A percentile compares a stretch with the other conserved stretches of the same genome.
Evolutionary conservation across 139 green algal genomes (phyloP).

Genomic region (Closterium sp.): DNA sequence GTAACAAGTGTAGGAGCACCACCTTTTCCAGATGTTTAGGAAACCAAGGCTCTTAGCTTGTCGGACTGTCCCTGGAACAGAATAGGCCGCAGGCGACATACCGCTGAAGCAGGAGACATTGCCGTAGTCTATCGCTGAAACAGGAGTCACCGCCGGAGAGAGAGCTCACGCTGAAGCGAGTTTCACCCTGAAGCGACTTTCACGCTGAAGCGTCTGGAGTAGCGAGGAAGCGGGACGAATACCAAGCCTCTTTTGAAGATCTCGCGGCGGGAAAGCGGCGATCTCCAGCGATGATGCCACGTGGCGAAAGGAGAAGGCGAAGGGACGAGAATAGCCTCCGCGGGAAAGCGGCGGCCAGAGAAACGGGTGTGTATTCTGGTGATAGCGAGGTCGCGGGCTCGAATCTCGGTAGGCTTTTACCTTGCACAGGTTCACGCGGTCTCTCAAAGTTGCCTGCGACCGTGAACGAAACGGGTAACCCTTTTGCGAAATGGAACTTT

Average conservation of each 20-base stretch:
- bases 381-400: not conserved
- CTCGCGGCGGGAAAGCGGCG: not conserved
- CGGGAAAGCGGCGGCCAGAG: not conserved
- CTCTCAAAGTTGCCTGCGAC: not conserved
- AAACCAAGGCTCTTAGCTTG: not conserved
- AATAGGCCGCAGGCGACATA: no score
- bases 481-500: not conserved
- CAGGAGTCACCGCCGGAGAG: not conserved
- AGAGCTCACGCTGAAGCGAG: no score
- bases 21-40: not conserved
- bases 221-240: not conserved
- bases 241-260: no score
- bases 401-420: not conserved
- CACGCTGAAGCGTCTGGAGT: not conserved
- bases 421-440: not conserved
- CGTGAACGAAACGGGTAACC: not conserved
- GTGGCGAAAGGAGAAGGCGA: not conserved
- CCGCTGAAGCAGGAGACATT: not conserved
- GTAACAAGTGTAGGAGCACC: not conserved
- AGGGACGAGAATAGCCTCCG: not conserved
- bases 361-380: not conserved
- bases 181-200: no score
- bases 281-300: not conserved
- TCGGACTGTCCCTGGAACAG: not conserved
- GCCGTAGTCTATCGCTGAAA: no score